phyloP scores from a whole-genome alignment of 192 early-diverging fungal genomes.

The Umbelopsis ramanniana region DNA sequence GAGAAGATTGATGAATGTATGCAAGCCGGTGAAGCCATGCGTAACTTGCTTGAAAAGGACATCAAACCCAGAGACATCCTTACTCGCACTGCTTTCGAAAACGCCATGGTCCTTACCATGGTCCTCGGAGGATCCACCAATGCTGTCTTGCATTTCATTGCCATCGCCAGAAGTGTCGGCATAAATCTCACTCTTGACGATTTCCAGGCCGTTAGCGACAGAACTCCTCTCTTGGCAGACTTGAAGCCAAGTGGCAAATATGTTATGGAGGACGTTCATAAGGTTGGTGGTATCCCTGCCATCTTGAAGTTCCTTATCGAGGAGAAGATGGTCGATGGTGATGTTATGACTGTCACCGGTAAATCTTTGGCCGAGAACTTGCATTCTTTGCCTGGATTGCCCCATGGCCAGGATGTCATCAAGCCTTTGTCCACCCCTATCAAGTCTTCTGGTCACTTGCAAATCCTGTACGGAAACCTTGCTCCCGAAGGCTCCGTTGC shows the following conservation, averaged over 20 bases:
- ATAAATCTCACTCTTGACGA: constrained; percentile 90
- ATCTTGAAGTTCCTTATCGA: constrained; percentile 93
- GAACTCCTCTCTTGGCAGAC: constrained; percentile 95
- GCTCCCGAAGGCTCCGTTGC: constrained; percentile 97
- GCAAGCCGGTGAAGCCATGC: constrained; percentile 84
- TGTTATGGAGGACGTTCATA: constrained; percentile 96
- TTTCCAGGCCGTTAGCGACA: constrained; percentile 91
- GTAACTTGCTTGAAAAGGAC: constrained; percentile 86
- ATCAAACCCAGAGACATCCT: constrained; percentile 96
- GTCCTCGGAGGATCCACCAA: constrained; percentile 97
- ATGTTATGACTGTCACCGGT: constrained; percentile 94
- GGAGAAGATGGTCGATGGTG: constrained; percentile 85
- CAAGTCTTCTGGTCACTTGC: constrained; percentile 94
- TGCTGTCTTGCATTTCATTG: constrained; percentile 94
- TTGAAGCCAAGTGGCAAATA: constrained; percentile 98
- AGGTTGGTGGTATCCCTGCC: constrained; percentile 92
- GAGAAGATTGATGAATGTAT: constrained; percentile 91
- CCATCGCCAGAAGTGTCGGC: constrained; percentile 79
- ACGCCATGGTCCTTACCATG: constrained; percentile 94
- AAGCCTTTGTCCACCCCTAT: constrained; percentile 82
- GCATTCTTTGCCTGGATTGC: constrained; percentile 72
- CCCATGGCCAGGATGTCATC: constrained; percentile 87
- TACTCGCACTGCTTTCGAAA: constrained; percentile 94
- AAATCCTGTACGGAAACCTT: constrained; percentile 92
- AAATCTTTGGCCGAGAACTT: constrained; percentile 97